Evolutionary conservation across 2,329 filamentous ascomycete genomes (phyloP).

Genomic region (Harringtonia lauricola): DNA sequence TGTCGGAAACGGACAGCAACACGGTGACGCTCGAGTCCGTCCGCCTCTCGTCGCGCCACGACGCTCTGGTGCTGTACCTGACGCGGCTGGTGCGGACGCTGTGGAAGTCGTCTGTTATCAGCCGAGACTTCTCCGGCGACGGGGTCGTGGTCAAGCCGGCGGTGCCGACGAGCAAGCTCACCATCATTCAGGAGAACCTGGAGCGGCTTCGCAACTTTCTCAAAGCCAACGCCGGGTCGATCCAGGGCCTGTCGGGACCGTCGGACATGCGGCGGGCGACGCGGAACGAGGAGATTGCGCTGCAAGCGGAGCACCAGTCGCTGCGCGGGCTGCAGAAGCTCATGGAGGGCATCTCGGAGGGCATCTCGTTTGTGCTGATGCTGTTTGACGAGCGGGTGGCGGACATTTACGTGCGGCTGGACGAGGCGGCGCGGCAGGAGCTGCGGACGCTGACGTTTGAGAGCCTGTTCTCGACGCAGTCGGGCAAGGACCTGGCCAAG

Average conservation of each 20-base stretch:
- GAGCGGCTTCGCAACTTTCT: slow-evolving; percentile 73
- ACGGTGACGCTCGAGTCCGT: slow-evolving; percentile 70
- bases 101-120: slow-evolving; percentile 73
- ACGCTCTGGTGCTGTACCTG: slow-evolving; percentile 79
- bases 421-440: slow-evolving; percentile 56
- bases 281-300: slow-evolving; percentile 80
- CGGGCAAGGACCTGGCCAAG: slow-evolving; percentile 83
- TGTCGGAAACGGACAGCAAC: slow-evolving; percentile 67
- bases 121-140: slow-evolving; percentile 56
- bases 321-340: slow-evolving; percentile 77
- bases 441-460: slow-evolving; percentile 78
- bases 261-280: slow-evolving; percentile 72
- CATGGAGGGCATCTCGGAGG: slow-evolving; percentile 85
- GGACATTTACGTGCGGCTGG: slow-evolving; percentile 72
- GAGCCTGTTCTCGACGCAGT: slow-evolving; percentile 65
- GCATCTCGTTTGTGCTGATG: slow-evolving; percentile 90
- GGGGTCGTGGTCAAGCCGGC: slow-evolving; percentile 55
- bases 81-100: slow-evolving; percentile 78
- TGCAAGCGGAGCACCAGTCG: slow-evolving; percentile 90
- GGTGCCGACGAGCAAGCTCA: slow-evolving; percentile 57
- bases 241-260: slow-evolving; percentile 87
- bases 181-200: slow-evolving; percentile 68
- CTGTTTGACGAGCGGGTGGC: slow-evolving; percentile 88
- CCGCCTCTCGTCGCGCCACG: slow-evolving; percentile 76
- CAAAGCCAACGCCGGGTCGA: slow-evolving; percentile 76